These are phyloP conservation scores for Lactarius deliciosus DNA, from an alignment of 768 basidiomycete species.

Conservation along the genomic window DNA sequence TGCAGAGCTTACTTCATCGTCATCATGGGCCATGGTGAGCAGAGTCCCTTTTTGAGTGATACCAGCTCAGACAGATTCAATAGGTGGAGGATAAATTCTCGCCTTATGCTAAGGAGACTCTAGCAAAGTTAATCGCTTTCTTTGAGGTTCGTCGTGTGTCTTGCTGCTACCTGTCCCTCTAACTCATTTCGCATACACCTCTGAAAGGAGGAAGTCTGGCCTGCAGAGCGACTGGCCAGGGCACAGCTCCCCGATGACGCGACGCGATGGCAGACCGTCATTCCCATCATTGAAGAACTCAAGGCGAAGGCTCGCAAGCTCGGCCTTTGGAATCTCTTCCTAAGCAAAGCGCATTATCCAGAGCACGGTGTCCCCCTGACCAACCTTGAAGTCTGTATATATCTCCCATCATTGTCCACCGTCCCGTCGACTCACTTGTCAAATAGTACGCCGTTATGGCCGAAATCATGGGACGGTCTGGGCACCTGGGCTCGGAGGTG, in stretches of 20 bases:
- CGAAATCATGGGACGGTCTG: conserved; percentile 86
- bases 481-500: conserved; percentile 78
- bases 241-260: conserved; percentile 77
- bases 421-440: conserved; percentile 8
- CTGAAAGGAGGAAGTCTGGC: conserved; percentile 80
- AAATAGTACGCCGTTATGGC: conserved; percentile 93
- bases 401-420: background rate
- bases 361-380: conserved; percentile 84
- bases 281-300: conserved; percentile 78
- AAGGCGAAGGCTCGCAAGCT: conserved; percentile 84
- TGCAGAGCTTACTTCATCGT: conserved; percentile 73
- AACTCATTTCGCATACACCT: background rate
- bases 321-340: conserved; percentile 96
- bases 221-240: conserved; percentile 73
- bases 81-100: conserved; percentile 94
- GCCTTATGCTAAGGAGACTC: conserved; percentile 79
- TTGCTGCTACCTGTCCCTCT: too few species aligned
- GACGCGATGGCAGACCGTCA: conserved; percentile 80
- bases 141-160: conserved; percentile 56
- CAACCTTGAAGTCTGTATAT: conserved; percentile 79
- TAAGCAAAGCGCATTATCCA: conserved; percentile 93
- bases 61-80: conserved; percentile 24
- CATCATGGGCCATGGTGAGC: conserved; percentile 82
- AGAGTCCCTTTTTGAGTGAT: background rate
- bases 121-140: conserved; percentile 82